These are phyloP conservation scores for Thinopyrum elongatum DNA, from an alignment of 176 grass and related monocot genomes.

Conservation along the genomic window DNA sequence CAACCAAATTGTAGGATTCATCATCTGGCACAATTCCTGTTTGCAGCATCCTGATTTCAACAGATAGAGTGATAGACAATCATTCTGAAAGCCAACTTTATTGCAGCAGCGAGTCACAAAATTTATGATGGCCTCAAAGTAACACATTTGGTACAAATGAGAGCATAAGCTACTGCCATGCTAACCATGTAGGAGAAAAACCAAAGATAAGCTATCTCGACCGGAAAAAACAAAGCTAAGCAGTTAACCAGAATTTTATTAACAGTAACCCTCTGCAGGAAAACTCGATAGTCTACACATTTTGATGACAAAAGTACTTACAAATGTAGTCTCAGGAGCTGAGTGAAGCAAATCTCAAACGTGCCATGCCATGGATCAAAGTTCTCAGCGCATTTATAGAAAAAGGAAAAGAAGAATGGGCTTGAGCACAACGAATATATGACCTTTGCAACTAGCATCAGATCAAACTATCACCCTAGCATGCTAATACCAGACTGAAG, in stretches of 20 bases:
- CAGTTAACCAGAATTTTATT: background rate
- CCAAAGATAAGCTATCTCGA: background rate
- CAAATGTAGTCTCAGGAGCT: background rate
- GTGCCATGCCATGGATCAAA: background rate
- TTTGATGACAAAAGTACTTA: background rate
- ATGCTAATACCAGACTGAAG: background rate
- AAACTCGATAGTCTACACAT: background rate
- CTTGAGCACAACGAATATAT: background rate
- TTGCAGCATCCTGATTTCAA: constrained; percentile 95
- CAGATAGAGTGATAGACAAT: constrained; percentile 49
- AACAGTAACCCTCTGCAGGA: background rate
- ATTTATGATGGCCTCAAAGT: constrained; percentile 1
- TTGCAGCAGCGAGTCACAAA: constrained; percentile 10
- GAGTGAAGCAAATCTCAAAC: background rate
- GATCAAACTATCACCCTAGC: background rate
- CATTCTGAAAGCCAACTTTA: constrained; percentile 43
- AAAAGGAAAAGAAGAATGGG: background rate
- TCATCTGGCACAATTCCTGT: constrained; percentile 79
- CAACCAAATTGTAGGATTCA: constrained; percentile 89
- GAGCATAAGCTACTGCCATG: background rate
- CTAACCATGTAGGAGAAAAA: background rate
- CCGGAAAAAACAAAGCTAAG: background rate
- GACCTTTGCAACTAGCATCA: background rate
- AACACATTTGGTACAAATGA: background rate
- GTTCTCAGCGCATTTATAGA: background rate